Evolutionary conservation across 805 yeast genomes (phyloP).

Genomic region (Candida alai): DNA sequence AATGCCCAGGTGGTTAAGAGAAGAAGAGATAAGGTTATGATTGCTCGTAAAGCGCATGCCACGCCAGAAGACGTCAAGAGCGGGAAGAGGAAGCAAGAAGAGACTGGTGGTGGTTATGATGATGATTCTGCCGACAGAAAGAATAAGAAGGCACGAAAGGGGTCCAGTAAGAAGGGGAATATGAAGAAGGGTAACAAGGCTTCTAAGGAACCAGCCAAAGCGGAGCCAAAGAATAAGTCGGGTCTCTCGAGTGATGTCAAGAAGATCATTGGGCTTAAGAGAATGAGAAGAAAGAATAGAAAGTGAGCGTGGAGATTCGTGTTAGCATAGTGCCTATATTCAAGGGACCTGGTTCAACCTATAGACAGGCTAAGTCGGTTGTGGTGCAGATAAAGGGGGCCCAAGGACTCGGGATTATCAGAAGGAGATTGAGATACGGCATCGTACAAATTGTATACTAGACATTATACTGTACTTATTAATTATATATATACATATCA

Average conservation of each 20-base stretch:
- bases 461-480: too few relatives aligned
- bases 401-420: too few relatives aligned
- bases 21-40: slow-evolving; percentile 65
- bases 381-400: too few relatives aligned
- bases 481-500: too few relatives aligned
- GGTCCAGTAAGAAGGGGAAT: slow-evolving; percentile 38
- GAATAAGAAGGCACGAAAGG: slow-evolving; percentile 23
- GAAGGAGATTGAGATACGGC: too few relatives aligned
- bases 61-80: slow-evolving; percentile 11
- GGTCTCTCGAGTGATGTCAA: slow-evolving; percentile 54
- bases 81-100: slow-evolving; percentile 18
- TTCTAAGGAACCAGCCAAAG: slow-evolving; percentile 15
- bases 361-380: too few relatives aligned
- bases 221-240: slow-evolving; percentile 20
- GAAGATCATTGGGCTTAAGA: slow-evolving; percentile 62
- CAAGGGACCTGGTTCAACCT: too few relatives aligned
- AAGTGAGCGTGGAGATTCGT: too few relatives aligned
- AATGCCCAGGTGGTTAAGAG: slow-evolving; percentile 91
- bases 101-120: slow-evolving; percentile 20
- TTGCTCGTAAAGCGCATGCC: slow-evolving; percentile 32
- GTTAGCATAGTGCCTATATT: too few relatives aligned
- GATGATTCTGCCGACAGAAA: slow-evolving; percentile 16
- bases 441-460: too few relatives aligned
- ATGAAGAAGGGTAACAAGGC: slow-evolving; percentile 37
- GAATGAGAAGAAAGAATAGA: slow-evolving; percentile 58